These are phyloP conservation scores for Diplotaxis tenuifolia DNA, from an alignment of 345 rosid species.

Conservation along the genomic window DNA sequence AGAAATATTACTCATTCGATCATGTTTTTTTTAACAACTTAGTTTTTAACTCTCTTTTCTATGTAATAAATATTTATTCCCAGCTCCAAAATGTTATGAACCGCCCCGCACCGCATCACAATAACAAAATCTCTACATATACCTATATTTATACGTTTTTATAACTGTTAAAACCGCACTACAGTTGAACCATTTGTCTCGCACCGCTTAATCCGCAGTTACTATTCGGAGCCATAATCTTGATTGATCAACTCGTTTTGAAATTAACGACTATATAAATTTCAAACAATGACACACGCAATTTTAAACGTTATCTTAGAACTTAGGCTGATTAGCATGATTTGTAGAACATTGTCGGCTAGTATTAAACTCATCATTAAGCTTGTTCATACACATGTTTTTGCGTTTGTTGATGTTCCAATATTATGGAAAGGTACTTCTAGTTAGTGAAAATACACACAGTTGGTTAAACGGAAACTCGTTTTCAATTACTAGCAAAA, in stretches of 20 bases:
- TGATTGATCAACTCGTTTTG: background rate
- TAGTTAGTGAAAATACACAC: background rate
- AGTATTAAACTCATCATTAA: background rate
- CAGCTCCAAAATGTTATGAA: too few species aligned
- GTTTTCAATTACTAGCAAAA: background rate
- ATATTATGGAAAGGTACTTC: background rate
- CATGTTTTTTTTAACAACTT: background rate
- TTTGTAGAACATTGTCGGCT: background rate
- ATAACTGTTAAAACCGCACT: too few species aligned
- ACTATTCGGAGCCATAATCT: too few species aligned
- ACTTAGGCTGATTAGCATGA: background rate
- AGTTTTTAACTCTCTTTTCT: background rate
- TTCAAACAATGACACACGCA: background rate
- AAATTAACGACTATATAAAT: background rate
- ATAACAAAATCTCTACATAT: too few species aligned
- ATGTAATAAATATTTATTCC: background rate
- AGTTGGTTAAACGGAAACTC: background rate
- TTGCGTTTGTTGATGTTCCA: background rate
- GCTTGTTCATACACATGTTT: background rate
- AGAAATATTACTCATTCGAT: conserved; percentile 1
- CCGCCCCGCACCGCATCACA: too few species aligned
- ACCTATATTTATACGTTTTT: too few species aligned
- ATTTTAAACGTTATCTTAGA: background rate
- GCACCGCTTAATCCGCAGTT: too few species aligned
- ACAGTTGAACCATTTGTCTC: too few species aligned